Evolutionary conservation across 371 early-diverging fungal genomes (phyloP).

Genomic region (Mucor racemosus): DNA sequence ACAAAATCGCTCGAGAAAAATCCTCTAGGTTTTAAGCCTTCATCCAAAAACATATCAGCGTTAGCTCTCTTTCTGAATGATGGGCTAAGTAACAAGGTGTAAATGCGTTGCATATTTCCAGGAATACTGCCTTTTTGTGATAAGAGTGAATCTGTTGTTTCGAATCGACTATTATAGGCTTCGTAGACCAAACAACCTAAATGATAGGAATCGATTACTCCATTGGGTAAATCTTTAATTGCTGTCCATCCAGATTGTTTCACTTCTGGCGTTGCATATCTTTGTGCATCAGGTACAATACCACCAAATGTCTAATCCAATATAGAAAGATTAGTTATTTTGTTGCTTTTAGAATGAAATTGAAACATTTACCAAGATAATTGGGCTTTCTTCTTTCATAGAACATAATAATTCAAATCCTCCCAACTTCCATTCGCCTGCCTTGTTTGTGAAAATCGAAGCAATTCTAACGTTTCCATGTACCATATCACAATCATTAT

Average conservation of each 20-base stretch:
- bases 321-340: too few species aligned
- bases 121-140: slow-evolving; percentile 68
- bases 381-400: slow-evolving; percentile 72
- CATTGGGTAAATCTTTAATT: slow-evolving; percentile 57
- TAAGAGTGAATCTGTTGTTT: slow-evolving; percentile 64
- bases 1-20: slow-evolving; percentile 84
- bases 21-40: slow-evolving; percentile 61
- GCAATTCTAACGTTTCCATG: slow-evolving; percentile 84
- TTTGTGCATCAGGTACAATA: slow-evolving; percentile 65
- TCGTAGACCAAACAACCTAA: slow-evolving; percentile 82
- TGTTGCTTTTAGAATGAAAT: not conserved
- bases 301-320: slow-evolving; percentile 66
- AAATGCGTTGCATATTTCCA: slow-evolving; percentile 53
- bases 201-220: slow-evolving; percentile 80
- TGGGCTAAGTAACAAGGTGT: slow-evolving; percentile 54
- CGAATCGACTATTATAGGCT: slow-evolving; percentile 74
- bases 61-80: slow-evolving; percentile 66
- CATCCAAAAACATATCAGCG: slow-evolving; percentile 74
- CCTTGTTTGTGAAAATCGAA: slow-evolving; percentile 84
- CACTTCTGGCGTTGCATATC: slow-evolving; percentile 80
- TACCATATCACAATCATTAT: slow-evolving; percentile 81
- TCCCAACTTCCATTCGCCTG: slow-evolving; percentile 95
- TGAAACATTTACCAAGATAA: slow-evolving; percentile 56
- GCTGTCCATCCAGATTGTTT: slow-evolving; percentile 68
- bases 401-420: slow-evolving; percentile 85